Evolutionary conservation across 2,329 filamentous ascomycete genomes (phyloP), one percentile per base, ranked within the genome.

Genomic region (Pseudodiploospora longispora): DNA sequence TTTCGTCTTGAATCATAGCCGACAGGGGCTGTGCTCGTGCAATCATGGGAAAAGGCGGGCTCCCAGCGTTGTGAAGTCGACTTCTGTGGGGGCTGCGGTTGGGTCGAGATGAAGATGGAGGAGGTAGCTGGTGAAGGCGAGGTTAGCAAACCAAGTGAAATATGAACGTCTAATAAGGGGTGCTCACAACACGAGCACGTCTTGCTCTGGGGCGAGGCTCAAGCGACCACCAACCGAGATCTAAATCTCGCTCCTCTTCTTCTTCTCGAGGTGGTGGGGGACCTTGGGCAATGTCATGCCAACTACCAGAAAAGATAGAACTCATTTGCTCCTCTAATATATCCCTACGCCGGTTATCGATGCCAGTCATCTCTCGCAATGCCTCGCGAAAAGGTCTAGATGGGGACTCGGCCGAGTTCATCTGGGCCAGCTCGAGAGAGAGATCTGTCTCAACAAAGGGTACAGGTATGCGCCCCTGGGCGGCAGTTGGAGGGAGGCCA

Each of bases 261-360:
- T 53, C 49, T 6, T 52, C 45, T 27, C 39, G 47, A 27, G 45
- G 42, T 10, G 51, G 44, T n/a, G 30, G 33, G 4, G 43, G 31
- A 4, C 38, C 44, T 5, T 37, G 41, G 3, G 46, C 41, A 12
- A 48, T 10, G 8, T 48, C 53, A n/a, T 45, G 47, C 48, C 44
- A 53, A 32, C 40, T 46, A 27, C 48, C 45, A 9, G 52, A 48
- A 29, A 57, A 59, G 2, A 61, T 38, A 27, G 48, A 49, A 30
- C 50, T 54, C 41, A 62, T 51, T 19, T 55, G 55, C 32, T 61
- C 57, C 41, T 59, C 58, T 6, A 62, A 42, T 2, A 46, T 42
- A 27, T 58, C 57, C 30, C 53, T 52, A 41, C 54, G 54, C n/a
- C 46, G 49, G 27, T 52, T 48, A 27, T 56, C 54, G 27, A 43